Evolutionary conservation across 2,329 filamentous ascomycete genomes (phyloP), one percentile per base, ranked within the genome.

Genomic region (Fusarium camptoceras): DNA sequence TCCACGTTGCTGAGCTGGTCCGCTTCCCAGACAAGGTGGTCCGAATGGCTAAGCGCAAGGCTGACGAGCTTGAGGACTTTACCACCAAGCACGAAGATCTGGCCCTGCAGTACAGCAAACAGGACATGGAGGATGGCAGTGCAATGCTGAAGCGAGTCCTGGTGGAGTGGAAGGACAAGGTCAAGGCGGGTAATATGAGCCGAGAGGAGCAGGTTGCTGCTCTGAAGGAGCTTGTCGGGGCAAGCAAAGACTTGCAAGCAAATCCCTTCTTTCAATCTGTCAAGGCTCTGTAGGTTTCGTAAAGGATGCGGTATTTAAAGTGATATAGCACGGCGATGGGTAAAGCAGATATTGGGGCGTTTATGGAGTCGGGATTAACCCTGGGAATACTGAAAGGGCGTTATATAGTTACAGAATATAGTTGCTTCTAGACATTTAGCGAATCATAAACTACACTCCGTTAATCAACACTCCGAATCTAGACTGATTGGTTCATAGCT

Each of bases 31-130:
- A 94, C 74, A 99, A 99, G 83, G 97, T 99, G 18, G 92, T 99
- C 65, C 94, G 94, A 70, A 99, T 99, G 97, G 96, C 96, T n/a
- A 97, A 97, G 83, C 89, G 96, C 74, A 99, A 99, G 83, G 96
- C 96, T 1, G 96, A 98, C 79, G 97, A 99, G 84, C 86, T 99
- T 37, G 96, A 99, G 79, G 96, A 99, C 79, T 99, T 99, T 75
- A 92, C 92, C 1, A 88, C 88, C 53, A 94, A 94, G 81, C 89
- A 93, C 74, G 90, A 92, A 66, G 85, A 86, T 46, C 75, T 85
- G 9, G 83, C 85, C 10, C 80, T 87, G 44, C 82, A 88, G 72
- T 94, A 93, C 77, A 92, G 87, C 70, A 94, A 94, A 75, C 88
- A 94, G 69, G 94, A 99, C 72, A 92, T 98, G 1, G 94, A 97